Conservation (phyloP, 345 rosid genomes). For the Citrus cavaleriei region DNA sequence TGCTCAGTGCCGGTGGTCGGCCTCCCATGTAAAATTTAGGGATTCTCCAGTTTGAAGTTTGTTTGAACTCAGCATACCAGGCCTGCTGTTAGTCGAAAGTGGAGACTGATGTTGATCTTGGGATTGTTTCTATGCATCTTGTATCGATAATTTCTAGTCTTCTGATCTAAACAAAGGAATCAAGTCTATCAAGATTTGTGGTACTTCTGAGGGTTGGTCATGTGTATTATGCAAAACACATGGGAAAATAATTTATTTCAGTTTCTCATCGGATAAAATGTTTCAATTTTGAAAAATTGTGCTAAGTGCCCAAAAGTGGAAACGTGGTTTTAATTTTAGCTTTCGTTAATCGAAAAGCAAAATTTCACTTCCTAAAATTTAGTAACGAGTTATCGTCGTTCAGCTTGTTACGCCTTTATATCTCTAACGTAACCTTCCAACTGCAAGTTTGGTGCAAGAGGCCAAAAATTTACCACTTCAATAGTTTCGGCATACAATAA, state of each 20-base stretch:
- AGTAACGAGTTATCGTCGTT: background rate
- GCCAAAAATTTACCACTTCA: background rate
- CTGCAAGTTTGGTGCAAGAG: background rate
- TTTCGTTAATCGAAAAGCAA: too few relatives aligned
- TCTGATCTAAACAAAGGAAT: background rate
- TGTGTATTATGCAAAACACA: background rate
- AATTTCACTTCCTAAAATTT: too few relatives aligned
- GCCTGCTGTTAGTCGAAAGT: background rate
- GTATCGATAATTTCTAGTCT: background rate
- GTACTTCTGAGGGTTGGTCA: background rate
- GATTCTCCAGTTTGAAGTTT: conserved; percentile 9
- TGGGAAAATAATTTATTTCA: background rate
- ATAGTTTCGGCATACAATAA: background rate
- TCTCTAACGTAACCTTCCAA: too few relatives aligned
- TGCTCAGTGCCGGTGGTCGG: conserved; percentile 73
- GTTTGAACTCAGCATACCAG: background rate
- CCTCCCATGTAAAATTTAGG: conserved; percentile 49
- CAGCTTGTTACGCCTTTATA: too few relatives aligned
- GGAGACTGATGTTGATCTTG: background rate
- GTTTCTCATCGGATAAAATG: background rate
- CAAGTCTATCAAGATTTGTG: background rate
- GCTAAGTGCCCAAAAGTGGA: background rate
- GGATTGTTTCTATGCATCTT: background rate
- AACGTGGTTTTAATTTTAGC: background rate
- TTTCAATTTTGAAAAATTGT: background rate